phyloP scores from a whole-genome alignment of 2,329 filamentous ascomycete genomes.

The Kalaharituber pfeilii region DNA sequence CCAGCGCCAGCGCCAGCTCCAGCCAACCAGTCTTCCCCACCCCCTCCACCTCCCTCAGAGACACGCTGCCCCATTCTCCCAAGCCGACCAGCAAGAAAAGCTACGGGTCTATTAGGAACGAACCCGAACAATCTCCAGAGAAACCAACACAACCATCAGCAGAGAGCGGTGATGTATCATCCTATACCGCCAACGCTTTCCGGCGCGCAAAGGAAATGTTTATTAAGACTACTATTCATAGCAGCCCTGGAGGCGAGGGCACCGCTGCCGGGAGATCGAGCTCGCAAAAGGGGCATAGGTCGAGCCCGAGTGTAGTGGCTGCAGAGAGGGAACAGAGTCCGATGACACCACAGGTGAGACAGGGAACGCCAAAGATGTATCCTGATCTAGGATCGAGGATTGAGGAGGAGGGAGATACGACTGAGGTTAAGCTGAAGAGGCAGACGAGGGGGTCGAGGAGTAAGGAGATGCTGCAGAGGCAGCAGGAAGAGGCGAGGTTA shows the following conservation, averaged over 20 bases:
- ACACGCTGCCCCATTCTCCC: neutral
- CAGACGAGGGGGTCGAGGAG: neutral
- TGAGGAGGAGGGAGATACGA: neutral
- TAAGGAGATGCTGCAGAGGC: neutral
- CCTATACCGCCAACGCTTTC: slow-evolving; percentile 13
- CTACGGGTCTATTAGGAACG: neutral
- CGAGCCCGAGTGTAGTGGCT: neutral
- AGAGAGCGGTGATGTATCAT: slow-evolving; percentile 15
- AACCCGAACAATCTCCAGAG: neutral
- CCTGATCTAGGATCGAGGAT: neutral
- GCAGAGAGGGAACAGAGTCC: neutral
- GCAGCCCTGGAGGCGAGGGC: neutral
- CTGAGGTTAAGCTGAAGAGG: neutral
- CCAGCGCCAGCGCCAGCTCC: neutral
- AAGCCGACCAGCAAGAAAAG: neutral
- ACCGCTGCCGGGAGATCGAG: neutral
- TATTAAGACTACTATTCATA: slow-evolving; percentile 6
- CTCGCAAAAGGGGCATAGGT: neutral
- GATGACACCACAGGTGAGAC: neutral
- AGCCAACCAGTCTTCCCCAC: no score
- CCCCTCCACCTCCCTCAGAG: neutral
- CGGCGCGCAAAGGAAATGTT: slow-evolving; percentile 18
- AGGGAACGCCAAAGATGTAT: neutral
- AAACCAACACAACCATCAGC: neutral
- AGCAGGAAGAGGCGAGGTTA: slow-evolving; percentile 36